Base-by-base conservation (phyloP, 2,329 filamentous ascomycete genomes). In the Colletotrichum australisinense region DNA sequence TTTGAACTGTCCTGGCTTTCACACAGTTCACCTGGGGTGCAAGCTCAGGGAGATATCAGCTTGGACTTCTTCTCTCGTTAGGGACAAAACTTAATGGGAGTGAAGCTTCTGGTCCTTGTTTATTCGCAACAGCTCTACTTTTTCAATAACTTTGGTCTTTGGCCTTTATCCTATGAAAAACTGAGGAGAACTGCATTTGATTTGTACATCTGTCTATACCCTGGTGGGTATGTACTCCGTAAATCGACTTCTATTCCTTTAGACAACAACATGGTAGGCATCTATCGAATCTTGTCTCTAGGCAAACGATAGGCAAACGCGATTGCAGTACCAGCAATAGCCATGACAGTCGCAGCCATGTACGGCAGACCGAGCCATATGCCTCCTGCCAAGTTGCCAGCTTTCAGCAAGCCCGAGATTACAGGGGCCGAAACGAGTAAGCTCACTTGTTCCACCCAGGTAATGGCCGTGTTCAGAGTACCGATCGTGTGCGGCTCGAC, bases 401-500 rank as follows among this genome's bases (percentile, higher is more conserved):
- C 75, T 46, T 83, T 81, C 52, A 90, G 83, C 6, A 88, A 77
- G 77, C 80, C 81, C 1, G 86, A 87, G 42, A 90, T 79, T 0
- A 85, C 73, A 0, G 88, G 88, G 1, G 84, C 82, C 0, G 84
- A 84, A 5, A 86, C 62, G 72, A 89, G 84, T 2, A 84, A 75
- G n/a, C 88, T 86, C 12, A 86, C 53, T 9, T 84, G 86, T 73
- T 91, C 88, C 38, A 88, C 77, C 28, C 89, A 82, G 2, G 85
- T 83, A 11, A 91, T 81, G 4, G 88, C 80, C 5, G 86, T 87
- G 77, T 90, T 91, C 28, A 90, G 80, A 0, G 86, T 86, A 26
- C 87, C 89, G 14, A 90, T 82, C 5, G 89, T 86, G 71, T 88
- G 85, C 26, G 85, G 83, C 75, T 89, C 87, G 14, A 91, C 86